A percentile compares a stretch with the other conserved stretches of the same genome.
phyloP scores from a whole-genome alignment of 495 filamentous ascomycete species.

The Tuber melanosporum region DNA sequence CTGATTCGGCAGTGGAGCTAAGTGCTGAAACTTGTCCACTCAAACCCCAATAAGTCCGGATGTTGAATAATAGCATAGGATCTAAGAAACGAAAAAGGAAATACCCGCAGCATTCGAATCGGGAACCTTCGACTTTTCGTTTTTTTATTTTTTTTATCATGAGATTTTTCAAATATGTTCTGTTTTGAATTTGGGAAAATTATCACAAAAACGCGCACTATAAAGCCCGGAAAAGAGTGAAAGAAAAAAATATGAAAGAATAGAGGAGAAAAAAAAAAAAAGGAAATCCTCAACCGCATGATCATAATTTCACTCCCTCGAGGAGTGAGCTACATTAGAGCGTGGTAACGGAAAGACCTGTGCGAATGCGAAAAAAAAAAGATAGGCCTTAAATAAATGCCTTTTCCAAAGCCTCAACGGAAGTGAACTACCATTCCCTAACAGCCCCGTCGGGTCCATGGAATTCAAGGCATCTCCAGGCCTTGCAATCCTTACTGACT shows the following conservation, averaged over 20 bases:
- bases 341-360: background rate
- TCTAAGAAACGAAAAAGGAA: background rate
- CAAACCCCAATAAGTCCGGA: background rate
- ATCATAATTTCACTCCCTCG: background rate
- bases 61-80: background rate
- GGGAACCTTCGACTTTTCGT: background rate
- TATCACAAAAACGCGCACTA: background rate
- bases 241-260: background rate
- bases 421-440: constrained; percentile 58
- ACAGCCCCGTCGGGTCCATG: constrained; percentile 64
- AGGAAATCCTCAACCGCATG: background rate
- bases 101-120: background rate
- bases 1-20: background rate
- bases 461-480: constrained; percentile 59
- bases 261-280: background rate
- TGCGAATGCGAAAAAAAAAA: background rate
- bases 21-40: background rate
- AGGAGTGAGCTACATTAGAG: background rate
- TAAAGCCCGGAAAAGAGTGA: background rate
- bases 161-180: background rate
- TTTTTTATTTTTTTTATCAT: background rate
- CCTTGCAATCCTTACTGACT: constrained; percentile 48
- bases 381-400: constrained; percentile 1
- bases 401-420: background rate
- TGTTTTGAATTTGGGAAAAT: background rate